Base-by-base conservation (phyloP, 2,329 filamentous ascomycete species). In the Arthrobotrys entomopaga region DNA sequence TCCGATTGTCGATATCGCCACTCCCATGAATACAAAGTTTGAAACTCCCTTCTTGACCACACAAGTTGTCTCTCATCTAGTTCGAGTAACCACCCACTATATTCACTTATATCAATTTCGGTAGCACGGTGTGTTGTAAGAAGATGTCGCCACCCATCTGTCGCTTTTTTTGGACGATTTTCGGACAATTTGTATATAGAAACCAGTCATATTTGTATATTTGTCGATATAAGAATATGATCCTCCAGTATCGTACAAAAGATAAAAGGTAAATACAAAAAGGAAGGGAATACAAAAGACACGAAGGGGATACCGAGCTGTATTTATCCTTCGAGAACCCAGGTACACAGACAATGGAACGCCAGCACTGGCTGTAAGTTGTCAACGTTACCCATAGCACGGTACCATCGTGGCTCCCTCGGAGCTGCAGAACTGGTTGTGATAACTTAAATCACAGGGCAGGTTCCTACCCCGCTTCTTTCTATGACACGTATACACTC, bases 221-320 rank as follows among this genome's bases (percentile, higher is more conserved):
- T 16, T 50, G 16, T 50, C 46, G 16, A 50, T 22, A 24, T 50
- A n/a, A 46, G 15, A 34, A 43, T 7, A 20, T 19, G 4, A 58
- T 52, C 38, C 19, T 66, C 26, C 26, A 60, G 46, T 48, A 22
- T 38, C 22, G 57, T 38, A 66, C 19, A 24, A 49, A 7, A 46
- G 42, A 34, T 34, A 26, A 69, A 69, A 40, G 53, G 52, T 46
- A 46, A 46, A 46, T 46, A 19, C 16, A 46, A 38, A 50, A 52
- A 38, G 48, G 46, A 61, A 46, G 34, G 48, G 26, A 59, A 24
- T 43, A 43, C 26, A 20, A 29, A 24, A 0, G 48, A 40, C 40
- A 69, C 56, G 26, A 60, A 57, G 63, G 70, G 63, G 38, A 66
- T 74, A 66, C 63, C 52, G 63, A 65, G 43, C 70, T 74, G 70